Evolutionary conservation across 371 early-diverging fungal species (phyloP), one percentile per base, ranked within the genome.

Genomic region (Umbelopsis sp.): DNA sequence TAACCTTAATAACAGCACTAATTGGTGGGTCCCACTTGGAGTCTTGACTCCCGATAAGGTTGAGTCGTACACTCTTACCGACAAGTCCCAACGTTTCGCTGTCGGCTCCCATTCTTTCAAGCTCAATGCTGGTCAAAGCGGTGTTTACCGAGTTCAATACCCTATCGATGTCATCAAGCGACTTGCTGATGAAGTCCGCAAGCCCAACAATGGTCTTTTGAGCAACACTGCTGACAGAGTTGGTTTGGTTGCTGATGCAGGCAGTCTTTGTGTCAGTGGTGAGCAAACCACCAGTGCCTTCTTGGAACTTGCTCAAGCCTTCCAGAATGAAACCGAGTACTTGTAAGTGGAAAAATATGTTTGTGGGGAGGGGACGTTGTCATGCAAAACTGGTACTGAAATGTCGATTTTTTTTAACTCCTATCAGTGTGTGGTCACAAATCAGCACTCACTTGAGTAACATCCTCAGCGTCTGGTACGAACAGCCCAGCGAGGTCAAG

Each of bases 141-240:
- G 80, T 44, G 85, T 94, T 53, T 93, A 88, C 74, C 86, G 94
- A 53, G 91, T 92, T 10, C 79, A 88, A 44, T 95, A 95, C 70
- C 83, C 89, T 22, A 76, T 84, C 18, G 75, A 86, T 18, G 80
- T 78, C 5, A 80, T 92, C 52, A 72, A 71, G 41, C 71, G 77
- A 24, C 79, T 92, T 63, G 87, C 85, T 16, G 81, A 79, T 10
- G 79, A 80, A 48, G 82, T 84, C 22, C 85, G 90, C 70, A 85
- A 82, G 57, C 71, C 81, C 25, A 69, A 70, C 52, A 70, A 79
- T 6, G 82, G 87, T 63, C 74, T 87, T 53, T 80, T 92, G 69
- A 37, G 68, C 44, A 80, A 81, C 63, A 79, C 88, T 0, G 70
- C 81, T 51, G 93, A 93, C 69, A 84, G 89, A 25, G 85, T 93